Evolutionary conservation across 75 land plant genomes (phyloP), one percentile per base, ranked within the genome.

Genomic region (Larix kaempferi): DNA sequence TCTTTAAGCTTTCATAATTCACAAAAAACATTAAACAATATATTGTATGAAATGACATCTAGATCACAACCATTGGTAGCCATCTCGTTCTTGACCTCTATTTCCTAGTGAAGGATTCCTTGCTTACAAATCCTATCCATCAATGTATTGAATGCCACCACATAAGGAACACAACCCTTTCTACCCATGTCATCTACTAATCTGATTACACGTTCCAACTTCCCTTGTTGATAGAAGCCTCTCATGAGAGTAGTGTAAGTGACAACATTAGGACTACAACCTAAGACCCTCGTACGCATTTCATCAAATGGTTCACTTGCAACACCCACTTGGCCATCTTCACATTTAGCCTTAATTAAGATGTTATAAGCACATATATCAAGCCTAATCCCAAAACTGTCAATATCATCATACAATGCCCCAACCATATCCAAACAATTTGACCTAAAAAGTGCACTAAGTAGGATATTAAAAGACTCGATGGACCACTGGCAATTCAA

Each of bases 111-210:
- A 33, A 79, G 21, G 16, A 56, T 73, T 5, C 76, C 76, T 14
- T 16, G 59, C 44, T 59, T 73, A 39, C 81, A 79, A 56, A 79
- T 62, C 8, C 90, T 87, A 56, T 79, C 79, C 75, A 91, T 88
- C 1, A 91, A 72, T 2, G 89, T 78, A 71, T 89, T 94, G 72
- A 84, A 94, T 0, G 84, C 84, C 65, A 87, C 84, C 25, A 80
- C 77, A 69, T 90, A 91, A 61, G 78, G 89, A 71, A 57, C 66
- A 58, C 85, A 17, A 6, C 44, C 65, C 65, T 84, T 81, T 1
- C n/a, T 56, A 27, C 6, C 17, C 88, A 89, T 89, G 44, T 84
- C 86, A 17, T 80, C 84, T 79, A 82, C 84, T 55, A 82, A 54
- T 29, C 73, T 65, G 64, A 56, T 76, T 10, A 79, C 85, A 12